phyloP scores from a whole-genome alignment of 2,329 filamentous ascomycete genomes.

The Sarocladium strictum region DNA sequence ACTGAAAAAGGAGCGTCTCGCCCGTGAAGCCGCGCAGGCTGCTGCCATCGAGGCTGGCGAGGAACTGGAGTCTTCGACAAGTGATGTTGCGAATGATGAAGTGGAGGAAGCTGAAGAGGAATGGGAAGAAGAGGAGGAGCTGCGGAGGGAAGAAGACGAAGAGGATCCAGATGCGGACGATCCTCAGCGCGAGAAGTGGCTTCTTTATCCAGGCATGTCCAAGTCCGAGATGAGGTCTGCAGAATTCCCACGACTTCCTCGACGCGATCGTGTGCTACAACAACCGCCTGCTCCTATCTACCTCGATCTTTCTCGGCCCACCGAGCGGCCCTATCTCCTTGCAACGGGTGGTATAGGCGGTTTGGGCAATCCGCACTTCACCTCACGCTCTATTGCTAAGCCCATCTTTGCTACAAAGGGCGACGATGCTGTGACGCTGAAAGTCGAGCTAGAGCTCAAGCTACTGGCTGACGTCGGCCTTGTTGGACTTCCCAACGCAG shows the following conservation, averaged over 20 bases:
- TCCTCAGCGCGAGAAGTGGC: constrained; percentile 64
- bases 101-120: constrained; percentile 15
- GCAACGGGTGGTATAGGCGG: constrained; percentile 85
- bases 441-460: constrained; percentile 85
- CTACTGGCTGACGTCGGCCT: constrained; percentile 91
- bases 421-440: constrained; percentile 70
- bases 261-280: constrained; percentile 48
- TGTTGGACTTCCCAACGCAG: constrained; percentile 91
- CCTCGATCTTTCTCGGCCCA: constrained; percentile 68
- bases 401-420: constrained; percentile 89
- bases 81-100: constrained; percentile 13
- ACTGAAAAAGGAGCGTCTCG: constrained; percentile 8
- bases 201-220: constrained; percentile 74
- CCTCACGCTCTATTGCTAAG: constrained; percentile 64
- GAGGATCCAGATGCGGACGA: constrained; percentile 35
- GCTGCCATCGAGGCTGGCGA: constrained; percentile 10
- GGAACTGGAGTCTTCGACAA: constrained; percentile 20
- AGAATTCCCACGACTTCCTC: constrained; percentile 44
- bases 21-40: constrained; percentile 10
- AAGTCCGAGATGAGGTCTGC: constrained; percentile 59
- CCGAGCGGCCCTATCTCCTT: constrained; percentile 77
- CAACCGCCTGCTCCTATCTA: constrained; percentile 70
- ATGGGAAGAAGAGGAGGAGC: constrained; percentile 12
- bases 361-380: constrained; percentile 89
- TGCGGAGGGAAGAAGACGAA: constrained; percentile 20